A percentile compares a stretch with the other conserved stretches of the same genome.
phyloP scores from a whole-genome alignment of 2,329 filamentous ascomycete species.

The Colletotrichum trifolii region DNA sequence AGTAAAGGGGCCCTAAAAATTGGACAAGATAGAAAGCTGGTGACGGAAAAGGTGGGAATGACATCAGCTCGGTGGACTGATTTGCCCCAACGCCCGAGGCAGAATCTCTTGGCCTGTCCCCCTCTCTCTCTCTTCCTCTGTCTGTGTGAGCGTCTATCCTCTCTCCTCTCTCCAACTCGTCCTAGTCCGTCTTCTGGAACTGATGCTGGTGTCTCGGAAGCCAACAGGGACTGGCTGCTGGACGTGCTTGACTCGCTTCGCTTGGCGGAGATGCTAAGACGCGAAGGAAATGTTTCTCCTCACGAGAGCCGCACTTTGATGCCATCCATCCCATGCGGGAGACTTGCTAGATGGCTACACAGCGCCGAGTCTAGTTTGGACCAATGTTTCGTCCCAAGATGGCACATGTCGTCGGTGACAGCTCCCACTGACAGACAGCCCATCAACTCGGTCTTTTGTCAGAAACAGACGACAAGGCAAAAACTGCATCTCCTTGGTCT shows the following conservation, averaged over 20 bases:
- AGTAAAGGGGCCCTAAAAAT: slow-evolving; percentile 2
- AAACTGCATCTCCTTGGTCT: background rate
- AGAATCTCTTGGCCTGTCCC: slow-evolving; percentile 6
- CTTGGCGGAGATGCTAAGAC: no score
- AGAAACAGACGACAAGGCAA: background rate
- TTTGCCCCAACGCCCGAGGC: slow-evolving; percentile 20
- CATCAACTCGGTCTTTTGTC: background rate
- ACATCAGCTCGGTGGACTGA: slow-evolving; percentile 34
- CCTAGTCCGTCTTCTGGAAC: no score
- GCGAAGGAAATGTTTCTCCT: no score
- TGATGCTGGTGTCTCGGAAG: no score
- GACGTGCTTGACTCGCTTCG: no score
- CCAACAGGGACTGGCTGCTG: no score
- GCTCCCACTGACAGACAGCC: background rate
- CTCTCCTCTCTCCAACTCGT: background rate
- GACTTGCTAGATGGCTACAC: slow-evolving; percentile 1
- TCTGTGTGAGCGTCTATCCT: no score
- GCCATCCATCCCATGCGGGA: no score
- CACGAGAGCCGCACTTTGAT: no score
- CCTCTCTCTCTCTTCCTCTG: background rate
- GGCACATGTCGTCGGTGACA: slow-evolving; percentile 6
- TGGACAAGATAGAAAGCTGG: slow-evolving; percentile 6
- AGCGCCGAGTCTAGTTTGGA: background rate
- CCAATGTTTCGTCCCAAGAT: slow-evolving; percentile 21
- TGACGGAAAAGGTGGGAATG: slow-evolving; percentile 31